phyloP scores from a whole-genome alignment of 768 basidiomycete species.

The Suillus tomentosus region DNA sequence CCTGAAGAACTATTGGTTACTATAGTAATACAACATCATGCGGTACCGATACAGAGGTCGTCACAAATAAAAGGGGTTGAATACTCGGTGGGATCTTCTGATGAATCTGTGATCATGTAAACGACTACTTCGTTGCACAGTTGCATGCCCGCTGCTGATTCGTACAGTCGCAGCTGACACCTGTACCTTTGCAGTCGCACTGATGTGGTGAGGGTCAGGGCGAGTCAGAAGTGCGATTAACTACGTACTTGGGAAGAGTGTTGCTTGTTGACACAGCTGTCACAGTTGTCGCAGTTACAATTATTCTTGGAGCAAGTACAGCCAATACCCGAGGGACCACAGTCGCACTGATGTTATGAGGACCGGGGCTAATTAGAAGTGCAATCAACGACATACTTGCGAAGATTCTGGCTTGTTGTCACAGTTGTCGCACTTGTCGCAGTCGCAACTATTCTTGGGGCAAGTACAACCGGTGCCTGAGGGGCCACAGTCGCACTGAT shows the following conservation, averaged over 20 bases:
- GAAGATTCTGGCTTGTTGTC: constrained; percentile 29
- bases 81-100: background rate
- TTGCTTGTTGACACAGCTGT: constrained; percentile 31
- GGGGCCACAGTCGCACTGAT: constrained; percentile 22
- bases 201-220: constrained; percentile 3
- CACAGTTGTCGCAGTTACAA: constrained; percentile 25
- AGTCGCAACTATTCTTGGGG: constrained; percentile 28
- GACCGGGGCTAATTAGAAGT: background rate
- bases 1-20: background rate
- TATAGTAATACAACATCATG: background rate
- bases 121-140: constrained; percentile 22
- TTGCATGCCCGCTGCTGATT: constrained; percentile 16
- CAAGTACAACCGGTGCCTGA: constrained; percentile 35
- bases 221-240: background rate
- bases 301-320: constrained; percentile 33
- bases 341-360: constrained; percentile 19
- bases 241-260: constrained; percentile 25
- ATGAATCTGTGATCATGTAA: background rate
- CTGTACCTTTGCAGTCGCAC: constrained; percentile 27
- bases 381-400: constrained; percentile 17
- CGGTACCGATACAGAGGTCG: background rate
- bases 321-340: constrained; percentile 27
- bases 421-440: constrained; percentile 18
- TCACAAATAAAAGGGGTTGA: background rate
- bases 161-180: constrained; percentile 22